Evolutionary conservation across 805 yeast genomes (phyloP).

Genomic region (Saccharomyces paradoxus): DNA sequence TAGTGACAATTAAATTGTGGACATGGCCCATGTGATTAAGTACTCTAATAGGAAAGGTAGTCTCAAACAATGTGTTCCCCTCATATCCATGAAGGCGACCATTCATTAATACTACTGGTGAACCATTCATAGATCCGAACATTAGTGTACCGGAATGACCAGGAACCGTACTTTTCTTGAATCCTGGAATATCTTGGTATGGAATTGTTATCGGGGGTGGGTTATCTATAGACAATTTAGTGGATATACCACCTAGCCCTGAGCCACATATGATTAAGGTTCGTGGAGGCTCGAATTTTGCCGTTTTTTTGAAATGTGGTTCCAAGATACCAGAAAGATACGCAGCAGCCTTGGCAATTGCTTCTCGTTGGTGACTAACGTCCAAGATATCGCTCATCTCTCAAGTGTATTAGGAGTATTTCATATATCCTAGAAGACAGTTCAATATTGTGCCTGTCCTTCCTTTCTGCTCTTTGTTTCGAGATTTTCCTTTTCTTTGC

Average conservation of each 20-base stretch:
- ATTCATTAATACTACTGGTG: conserved; percentile 86
- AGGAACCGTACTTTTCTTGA: conserved; percentile 70
- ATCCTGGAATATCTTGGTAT: conserved; percentile 71
- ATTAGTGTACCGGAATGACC: conserved; percentile 84
- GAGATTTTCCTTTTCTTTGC: neutral
- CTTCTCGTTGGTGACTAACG: neutral
- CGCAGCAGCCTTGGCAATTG: neutral
- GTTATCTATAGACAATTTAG: conserved; percentile 28
- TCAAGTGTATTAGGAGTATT: neutral
- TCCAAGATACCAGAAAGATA: neutral
- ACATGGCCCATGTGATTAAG: conserved; percentile 53
- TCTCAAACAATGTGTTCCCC: conserved; percentile 74
- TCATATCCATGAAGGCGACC: conserved; percentile 91
- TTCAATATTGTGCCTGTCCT: neutral
- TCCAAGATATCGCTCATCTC: neutral
- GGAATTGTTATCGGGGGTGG: conserved; percentile 43
- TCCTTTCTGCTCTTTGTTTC: neutral
- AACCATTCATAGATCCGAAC: conserved; percentile 64
- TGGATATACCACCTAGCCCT: conserved; percentile 82
- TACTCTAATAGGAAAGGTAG: conserved; percentile 80
- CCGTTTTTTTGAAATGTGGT: neutral
- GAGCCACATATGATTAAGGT: conserved; percentile 87
- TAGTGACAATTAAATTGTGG: conserved; percentile 66
- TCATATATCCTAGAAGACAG: neutral
- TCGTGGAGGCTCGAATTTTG: conserved; percentile 37